These are phyloP conservation scores for Linnemannia elongata DNA, from an alignment of 192 early-diverging fungal species.

Conservation along the genomic window DNA sequence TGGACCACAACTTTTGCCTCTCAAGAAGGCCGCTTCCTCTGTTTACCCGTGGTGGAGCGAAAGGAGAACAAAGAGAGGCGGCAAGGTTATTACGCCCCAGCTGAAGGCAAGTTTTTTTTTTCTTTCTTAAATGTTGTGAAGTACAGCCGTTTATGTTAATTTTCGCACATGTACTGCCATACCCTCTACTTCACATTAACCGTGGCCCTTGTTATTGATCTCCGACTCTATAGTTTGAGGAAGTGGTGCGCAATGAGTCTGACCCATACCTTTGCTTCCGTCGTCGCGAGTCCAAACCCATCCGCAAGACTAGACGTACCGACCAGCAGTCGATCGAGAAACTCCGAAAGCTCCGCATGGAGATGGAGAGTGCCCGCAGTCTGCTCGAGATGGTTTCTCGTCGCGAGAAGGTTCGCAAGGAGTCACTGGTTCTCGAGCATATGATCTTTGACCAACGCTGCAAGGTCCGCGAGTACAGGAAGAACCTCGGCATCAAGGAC, in stretches of 20 bases:
- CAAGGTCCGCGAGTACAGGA: conserved; percentile 72
- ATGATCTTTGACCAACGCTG: conserved; percentile 79
- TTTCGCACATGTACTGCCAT: neutral
- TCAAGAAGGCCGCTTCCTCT: conserved; percentile 30
- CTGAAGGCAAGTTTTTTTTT: conserved; percentile 58
- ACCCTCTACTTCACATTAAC: neutral
- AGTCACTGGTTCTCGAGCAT: conserved; percentile 81
- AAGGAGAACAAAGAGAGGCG: conserved; percentile 39
- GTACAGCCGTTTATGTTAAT: neutral
- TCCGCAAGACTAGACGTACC: conserved; percentile 88
- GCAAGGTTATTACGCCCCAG: conserved; percentile 69
- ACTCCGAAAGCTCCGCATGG: conserved; percentile 81
- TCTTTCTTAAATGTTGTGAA: neutral
- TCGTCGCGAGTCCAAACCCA: conserved; percentile 89
- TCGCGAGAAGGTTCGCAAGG: conserved; percentile 83
- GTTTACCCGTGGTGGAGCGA: conserved; percentile 56
- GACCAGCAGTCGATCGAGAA: conserved; percentile 91
- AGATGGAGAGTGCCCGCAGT: conserved; percentile 82
- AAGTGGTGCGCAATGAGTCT: conserved; percentile 75
- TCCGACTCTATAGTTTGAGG: conserved; percentile 68
- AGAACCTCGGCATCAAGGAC: conserved; percentile 77
- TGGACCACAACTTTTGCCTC: conserved; percentile 43
- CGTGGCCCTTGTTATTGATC: neutral
- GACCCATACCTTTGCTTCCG: conserved; percentile 99
- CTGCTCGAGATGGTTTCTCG: conserved; percentile 85